Percentiles rank a stretch among this genome's conserved stretches.
These are phyloP conservation scores for Setaria viridis DNA, from an alignment of 202 grass and related monocot species.

Conservation along the genomic window DNA sequence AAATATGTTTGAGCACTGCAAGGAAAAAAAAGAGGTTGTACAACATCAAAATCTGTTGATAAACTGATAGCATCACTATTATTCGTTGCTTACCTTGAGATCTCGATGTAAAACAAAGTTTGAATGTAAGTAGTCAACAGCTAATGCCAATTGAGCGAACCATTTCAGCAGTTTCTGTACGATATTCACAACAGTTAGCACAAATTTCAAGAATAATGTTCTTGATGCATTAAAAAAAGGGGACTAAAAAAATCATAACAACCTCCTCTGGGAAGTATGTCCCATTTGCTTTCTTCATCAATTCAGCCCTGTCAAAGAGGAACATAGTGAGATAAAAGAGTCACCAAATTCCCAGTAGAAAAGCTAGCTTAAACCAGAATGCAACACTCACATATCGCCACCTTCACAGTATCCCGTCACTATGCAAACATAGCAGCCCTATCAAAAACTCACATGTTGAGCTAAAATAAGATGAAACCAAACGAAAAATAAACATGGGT, in stretches of 20 bases:
- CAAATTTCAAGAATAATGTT: conserved; percentile 10
- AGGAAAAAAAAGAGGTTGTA: conserved; percentile 35
- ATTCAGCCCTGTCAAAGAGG: conserved; percentile 69
- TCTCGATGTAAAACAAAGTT: conserved; percentile 99
- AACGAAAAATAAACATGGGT: conserved; percentile 23
- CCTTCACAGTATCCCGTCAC: conserved; percentile 99
- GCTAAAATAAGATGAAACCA: conserved; percentile 26
- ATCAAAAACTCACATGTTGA: conserved; percentile 35
- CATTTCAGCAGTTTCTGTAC: conserved; percentile 95
- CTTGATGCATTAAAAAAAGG: not conserved
- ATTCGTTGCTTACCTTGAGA: conserved; percentile 68
- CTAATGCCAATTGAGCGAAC: conserved; percentile 87
- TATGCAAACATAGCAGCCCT: conserved; percentile 98
- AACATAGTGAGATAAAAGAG: conserved; percentile 33
- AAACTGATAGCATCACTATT: conserved; percentile 21
- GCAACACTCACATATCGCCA: conserved; percentile 87
- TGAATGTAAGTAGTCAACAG: conserved; percentile 96
- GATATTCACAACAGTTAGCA: conserved; percentile 45
- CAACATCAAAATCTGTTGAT: conserved; percentile 22
- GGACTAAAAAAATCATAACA: conserved; percentile 15
- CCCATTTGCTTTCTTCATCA: conserved; percentile 96
- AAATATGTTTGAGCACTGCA: conserved; percentile 99
- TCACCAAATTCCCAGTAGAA: conserved; percentile 20
- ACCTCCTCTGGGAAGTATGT: conserved; percentile 96
- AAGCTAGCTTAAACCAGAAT: conserved; percentile 15